Evolutionary conservation across 371 early-diverging fungal genomes (phyloP).

Genomic region (Apophysomyces sp.): DNA sequence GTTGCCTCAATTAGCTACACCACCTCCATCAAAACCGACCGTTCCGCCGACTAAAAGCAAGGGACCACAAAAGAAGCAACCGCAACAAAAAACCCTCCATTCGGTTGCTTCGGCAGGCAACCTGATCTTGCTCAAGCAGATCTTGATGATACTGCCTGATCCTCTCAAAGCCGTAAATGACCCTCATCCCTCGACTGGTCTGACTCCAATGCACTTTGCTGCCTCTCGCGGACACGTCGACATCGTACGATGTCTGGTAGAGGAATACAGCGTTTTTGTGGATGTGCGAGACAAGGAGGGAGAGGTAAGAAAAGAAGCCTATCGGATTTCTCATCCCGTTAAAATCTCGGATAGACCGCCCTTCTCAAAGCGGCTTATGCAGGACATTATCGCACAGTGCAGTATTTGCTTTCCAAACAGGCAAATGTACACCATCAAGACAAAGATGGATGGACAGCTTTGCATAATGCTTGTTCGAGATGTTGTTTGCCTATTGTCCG

Average conservation of each 20-base stretch:
- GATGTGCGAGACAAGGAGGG: slow-evolving; percentile 68
- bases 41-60: neutral
- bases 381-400: slow-evolving; percentile 63
- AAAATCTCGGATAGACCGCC: slow-evolving; percentile 59
- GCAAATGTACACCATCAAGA: slow-evolving; percentile 68
- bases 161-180: slow-evolving; percentile 26
- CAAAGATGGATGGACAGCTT: slow-evolving; percentile 80
- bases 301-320: slow-evolving; percentile 49
- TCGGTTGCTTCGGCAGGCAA: slow-evolving; percentile 12
- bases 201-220: slow-evolving; percentile 70
- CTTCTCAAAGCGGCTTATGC: slow-evolving; percentile 74
- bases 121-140: slow-evolving; percentile 15
- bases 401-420: slow-evolving; percentile 50
- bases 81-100: neutral
- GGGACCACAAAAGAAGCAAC: slow-evolving; percentile 14
- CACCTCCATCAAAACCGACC: neutral
- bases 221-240: slow-evolving; percentile 66
- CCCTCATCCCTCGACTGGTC: slow-evolving; percentile 51
- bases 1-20: slow-evolving; percentile 30
- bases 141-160: slow-evolving; percentile 19
- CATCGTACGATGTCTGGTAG: slow-evolving; percentile 60
- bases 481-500: slow-evolving; percentile 60
- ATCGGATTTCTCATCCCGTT: neutral
- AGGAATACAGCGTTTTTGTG: slow-evolving; percentile 56
- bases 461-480: slow-evolving; percentile 73